phyloP scores from a whole-genome alignment of 2,329 filamentous ascomycete genomes.

The Sclerotinia borealis region DNA sequence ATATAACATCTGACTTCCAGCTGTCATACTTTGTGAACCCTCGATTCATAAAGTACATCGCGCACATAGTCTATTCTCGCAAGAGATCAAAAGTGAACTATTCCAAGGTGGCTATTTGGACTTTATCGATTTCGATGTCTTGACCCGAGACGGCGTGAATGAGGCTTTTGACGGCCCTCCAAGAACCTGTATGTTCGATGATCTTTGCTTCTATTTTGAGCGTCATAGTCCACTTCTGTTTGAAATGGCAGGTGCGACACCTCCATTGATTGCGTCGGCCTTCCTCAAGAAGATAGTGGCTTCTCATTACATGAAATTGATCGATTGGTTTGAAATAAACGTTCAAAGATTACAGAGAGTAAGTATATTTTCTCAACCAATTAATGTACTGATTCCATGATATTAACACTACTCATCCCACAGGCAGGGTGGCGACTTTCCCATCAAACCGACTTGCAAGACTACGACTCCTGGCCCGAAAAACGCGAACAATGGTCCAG shows the following conservation, averaged over 20 bases:
- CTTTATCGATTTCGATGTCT: neutral
- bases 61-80: neutral
- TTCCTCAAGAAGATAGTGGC: constrained; percentile 12
- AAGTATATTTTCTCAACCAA: neutral
- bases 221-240: neutral
- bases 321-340: constrained; percentile 8
- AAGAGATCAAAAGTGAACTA: neutral
- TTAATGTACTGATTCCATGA: too few species aligned
- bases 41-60: neutral
- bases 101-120: constrained; percentile 2
- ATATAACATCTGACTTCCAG: neutral
- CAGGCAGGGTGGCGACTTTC: neutral
- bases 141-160: neutral
- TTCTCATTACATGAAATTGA: constrained; percentile 13
- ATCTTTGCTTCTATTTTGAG: constrained; percentile 15
- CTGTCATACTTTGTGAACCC: neutral
- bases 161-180: neutral
- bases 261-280: neutral
- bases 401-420: neutral
- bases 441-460: neutral
- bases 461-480: neutral
- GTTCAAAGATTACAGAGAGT: neutral
- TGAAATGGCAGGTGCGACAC: neutral
- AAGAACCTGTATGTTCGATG: constrained; percentile 15
- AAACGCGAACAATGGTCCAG: neutral